Base-by-base conservation (phyloP, 495 filamentous ascomycete species). In the Penicillium waksmanii region DNA sequence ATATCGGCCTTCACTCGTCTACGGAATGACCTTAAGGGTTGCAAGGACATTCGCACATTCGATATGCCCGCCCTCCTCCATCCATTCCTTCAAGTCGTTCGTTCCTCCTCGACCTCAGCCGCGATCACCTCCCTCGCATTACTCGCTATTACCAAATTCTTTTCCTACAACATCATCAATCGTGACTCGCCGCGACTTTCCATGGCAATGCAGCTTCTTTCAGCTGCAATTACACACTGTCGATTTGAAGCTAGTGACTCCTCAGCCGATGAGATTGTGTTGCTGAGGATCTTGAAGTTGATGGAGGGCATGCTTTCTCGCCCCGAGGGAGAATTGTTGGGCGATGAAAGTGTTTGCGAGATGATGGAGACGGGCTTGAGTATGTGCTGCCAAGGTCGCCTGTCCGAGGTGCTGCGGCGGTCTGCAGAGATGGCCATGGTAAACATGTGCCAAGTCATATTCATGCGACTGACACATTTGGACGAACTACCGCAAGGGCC, bases 291-390 rank as follows among this genome's bases (percentile, higher is more conserved):
- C 61, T 72, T 99, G 54, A 95, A 97, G 68, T 82, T 99, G 60
- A 98, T 99, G 95, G 95, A 99, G 73, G 87, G 90, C 64, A 97
- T 98, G 88, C 83, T 99, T 52, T 92, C 91, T 51, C 91, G 96
- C 1, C 92, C 95, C 0, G 92, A 94, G 31, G 95, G 96, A 13
- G 89, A 93, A 56, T 80, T 98, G 3, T 82, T 97, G 3, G 93
- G 94, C 34, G 95, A 99, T 65, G 93, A 97, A 76, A 97, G 93
- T 68, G 91, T 99, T 11, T 99, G 95, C 68, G 91, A 97, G 68
- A 98, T 99, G 95, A 98, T 99, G 95, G 95, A 97, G 73, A 93
- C 91, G 5, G 96, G 93, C 4, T 73, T 99, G 60, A 96, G 93
- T 70, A 98, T 99, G 84, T 99, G 95, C 76, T 97, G 93, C 56